Evolutionary conservation across 2,329 filamentous ascomycete genomes (phyloP), one percentile per base, ranked within the genome.

Genomic region (Phialophora chinensis): DNA sequence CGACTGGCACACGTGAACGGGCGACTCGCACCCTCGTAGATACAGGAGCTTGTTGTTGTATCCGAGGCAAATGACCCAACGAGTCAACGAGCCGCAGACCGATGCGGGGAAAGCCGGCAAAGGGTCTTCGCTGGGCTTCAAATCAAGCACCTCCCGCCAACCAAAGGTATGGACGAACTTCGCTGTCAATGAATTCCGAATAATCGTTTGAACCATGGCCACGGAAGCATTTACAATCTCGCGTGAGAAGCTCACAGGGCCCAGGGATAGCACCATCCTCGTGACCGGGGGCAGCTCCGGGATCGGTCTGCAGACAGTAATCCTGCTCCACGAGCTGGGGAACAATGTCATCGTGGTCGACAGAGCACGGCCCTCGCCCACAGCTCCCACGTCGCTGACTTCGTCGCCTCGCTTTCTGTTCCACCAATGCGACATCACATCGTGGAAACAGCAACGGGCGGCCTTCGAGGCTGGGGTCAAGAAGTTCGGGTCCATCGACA

Each of bases 391-490:
- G 8, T 77, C 79, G 56, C 72, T 69, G 10, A 69, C 72, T 6
- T 65, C 67, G 4, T 72, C 78, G 73, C 59, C 33, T 52, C 57
- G 65, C 47, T 72, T 79, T 6, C 74, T 80, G 8, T 74, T 76
- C 61, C 75, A 79, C 50, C 75, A 75, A 63, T 82, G 80, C 73
- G 78, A 84, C 71, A 77, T 84, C 60, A 80, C 80, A 1, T 78
- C 76, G 59, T 84, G 82, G 82, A 60, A 69, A 5, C 77, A 76
- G 4, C 82, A 84, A 72, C 76, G 81, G 33, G 74, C 75, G 0
- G 82, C 77, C 17, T 84, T 84, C 71, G 77, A 78, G 66, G 73
- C 73, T 6, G 80, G 77, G 2, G 72, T 79, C 60, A 59, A 73
- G 6, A 77, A 77, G 31, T 84, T 83, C 72, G 78, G 79, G 6